Evolutionary conservation across 192 early-diverging fungal genomes (phyloP).

Genomic region (Chytriomyces sp.): DNA sequence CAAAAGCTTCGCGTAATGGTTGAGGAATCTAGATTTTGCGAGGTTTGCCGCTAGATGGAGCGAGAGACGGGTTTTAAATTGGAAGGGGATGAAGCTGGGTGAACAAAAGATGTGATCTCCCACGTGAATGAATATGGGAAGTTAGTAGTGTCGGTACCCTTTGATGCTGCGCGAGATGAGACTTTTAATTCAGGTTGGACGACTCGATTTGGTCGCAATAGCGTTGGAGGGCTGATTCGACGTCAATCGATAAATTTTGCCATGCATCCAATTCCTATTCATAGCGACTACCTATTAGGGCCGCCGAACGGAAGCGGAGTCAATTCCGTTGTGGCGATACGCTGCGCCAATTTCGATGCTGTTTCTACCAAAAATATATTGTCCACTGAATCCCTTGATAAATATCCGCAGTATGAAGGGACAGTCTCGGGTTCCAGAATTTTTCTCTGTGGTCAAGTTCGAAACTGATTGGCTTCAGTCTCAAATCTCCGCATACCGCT

Average conservation of each 20-base stretch:
- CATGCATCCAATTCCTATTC: too few species aligned
- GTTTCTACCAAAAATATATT: not conserved
- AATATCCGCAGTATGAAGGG: too few species aligned
- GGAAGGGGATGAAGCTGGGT: not conserved
- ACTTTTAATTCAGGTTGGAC: not conserved
- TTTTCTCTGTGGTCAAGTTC: too few species aligned
- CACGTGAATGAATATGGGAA: not conserved
- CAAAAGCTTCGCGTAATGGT: not conserved
- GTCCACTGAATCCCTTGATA: conserved; percentile 4
- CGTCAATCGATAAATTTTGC: too few species aligned
- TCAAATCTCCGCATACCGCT: too few species aligned
- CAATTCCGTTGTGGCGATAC: not conserved
- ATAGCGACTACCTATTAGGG: not conserved
- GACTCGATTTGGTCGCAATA: too few species aligned
- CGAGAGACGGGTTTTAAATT: not conserved
- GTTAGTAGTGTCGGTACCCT: not conserved
- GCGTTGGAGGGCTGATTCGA: too few species aligned
- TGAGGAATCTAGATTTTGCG: not conserved
- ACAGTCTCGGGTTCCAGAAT: too few species aligned
- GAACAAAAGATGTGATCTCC: not conserved
- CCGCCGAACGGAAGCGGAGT: not conserved
- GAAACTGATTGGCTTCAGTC: too few species aligned
- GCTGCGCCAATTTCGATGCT: too few species aligned
- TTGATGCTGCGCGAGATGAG: not conserved
- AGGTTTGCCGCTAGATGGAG: not conserved